Base-by-base conservation (phyloP, 192 early-diverging fungal species). In the Glomus cerebriforme region DNA sequence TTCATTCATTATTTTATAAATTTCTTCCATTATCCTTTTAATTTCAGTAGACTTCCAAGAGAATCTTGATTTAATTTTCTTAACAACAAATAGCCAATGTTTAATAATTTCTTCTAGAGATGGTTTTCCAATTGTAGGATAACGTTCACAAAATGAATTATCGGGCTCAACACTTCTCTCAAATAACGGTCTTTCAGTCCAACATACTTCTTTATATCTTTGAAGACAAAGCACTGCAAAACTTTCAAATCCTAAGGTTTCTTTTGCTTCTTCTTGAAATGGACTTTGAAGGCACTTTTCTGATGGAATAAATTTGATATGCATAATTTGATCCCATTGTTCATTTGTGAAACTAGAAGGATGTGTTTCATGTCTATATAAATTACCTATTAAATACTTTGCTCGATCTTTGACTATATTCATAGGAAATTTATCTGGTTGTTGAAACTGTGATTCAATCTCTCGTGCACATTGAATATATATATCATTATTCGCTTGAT, bases 391-490 rank as follows among this genome's bases (percentile, higher is more conserved):
- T 54, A 19, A 43, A 27, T 8, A 3, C 12, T 27, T 54, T 31
- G 49, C 49, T 19, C 49, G 13, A 54, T 17, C 13, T 54, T 26
- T 7, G 6, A 45, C 19, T 15, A 0, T 15, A 31, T 22, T 27
- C 8, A 31, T 7, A 19, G 24, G 22, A 59, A 58, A 54, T 32
- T 0, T 58, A n/a, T n/a, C n/a, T 29, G 4, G 17, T 19, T n/a
- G 1, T 12, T 73, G 1, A 17, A 73, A 1, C 26, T 73, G 31
- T 15, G 27, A 47, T 26, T 7, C 12, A 58, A 73, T 54, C 6
- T 73, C 43, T 22, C 0, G 15, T 54, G 72, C 72, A 73, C 72
- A 73, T 35, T 73, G 22, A 17, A 73, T 26, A 73, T 54, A 73
- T 54, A 12, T 73, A 3, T 59, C 29, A 3, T 26, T 9, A 32